A percentile compares a stretch with the other conserved stretches of the same genome.
Conservation (phyloP, 2,329 filamentous ascomycete genomes). For the Teratosphaeria epicoccoides region DNA sequence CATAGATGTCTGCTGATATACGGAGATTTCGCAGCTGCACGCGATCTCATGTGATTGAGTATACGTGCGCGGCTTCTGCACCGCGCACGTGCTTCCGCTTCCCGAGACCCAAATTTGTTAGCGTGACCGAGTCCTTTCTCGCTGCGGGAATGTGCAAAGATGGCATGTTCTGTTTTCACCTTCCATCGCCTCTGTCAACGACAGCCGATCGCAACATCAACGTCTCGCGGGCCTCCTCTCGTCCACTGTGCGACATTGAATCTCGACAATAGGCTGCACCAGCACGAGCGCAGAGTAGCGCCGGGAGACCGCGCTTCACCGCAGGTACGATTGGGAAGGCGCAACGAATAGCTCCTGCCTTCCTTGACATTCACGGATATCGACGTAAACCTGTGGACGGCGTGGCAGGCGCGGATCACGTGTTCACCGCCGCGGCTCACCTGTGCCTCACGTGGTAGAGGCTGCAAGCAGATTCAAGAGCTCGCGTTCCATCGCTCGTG, state of each 20-base stretch:
- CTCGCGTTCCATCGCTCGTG: not conserved
- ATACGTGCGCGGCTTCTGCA: too few species aligned
- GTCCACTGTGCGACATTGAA: not conserved
- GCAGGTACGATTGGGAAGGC: not conserved
- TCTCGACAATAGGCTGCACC: not conserved
- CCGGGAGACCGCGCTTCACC: not conserved
- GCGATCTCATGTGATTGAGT: too few species aligned
- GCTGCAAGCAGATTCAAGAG: not conserved
- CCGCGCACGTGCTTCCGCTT: not conserved
- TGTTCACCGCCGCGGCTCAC: not conserved
- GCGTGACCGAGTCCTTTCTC: not conserved
- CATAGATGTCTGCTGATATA: too few species aligned
- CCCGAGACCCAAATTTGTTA: not conserved
- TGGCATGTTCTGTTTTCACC: not conserved
- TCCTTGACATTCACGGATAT: not conserved
- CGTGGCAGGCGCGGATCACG: not conserved
- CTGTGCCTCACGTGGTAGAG: not conserved
- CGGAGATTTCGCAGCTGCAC: too few species aligned
- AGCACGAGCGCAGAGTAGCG: not conserved
- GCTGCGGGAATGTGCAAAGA: not conserved
- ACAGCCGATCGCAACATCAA: not conserved
- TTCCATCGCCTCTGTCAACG: not conserved
- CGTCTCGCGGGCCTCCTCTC: not conserved
- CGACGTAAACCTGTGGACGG: not conserved
- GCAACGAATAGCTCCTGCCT: not conserved